Conservation (phyloP, 768 basidiomycete genomes). For the Tricholoma bakamatsutake region DNA sequence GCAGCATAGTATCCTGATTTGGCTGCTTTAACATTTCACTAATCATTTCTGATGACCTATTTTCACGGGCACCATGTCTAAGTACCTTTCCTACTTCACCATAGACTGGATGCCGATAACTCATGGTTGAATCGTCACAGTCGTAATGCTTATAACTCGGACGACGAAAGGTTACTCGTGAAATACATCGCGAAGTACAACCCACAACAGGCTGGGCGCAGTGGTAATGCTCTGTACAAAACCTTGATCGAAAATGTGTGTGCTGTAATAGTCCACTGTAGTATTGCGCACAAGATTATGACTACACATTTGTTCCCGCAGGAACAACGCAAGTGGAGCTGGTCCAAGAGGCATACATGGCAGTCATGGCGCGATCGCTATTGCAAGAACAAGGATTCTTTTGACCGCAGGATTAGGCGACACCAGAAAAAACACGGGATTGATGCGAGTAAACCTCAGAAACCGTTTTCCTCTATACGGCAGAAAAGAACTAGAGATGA, state of each 20-base stretch:
- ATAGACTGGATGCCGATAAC: background rate
- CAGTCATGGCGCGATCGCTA: conserved; percentile 66
- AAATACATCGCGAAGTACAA: conserved; percentile 47
- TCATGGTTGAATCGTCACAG: conserved; percentile 4
- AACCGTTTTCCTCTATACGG: background rate
- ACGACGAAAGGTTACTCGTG: conserved; percentile 38
- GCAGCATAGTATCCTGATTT: background rate
- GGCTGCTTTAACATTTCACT: background rate
- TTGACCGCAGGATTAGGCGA: conserved; percentile 35
- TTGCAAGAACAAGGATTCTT: conserved; percentile 33
- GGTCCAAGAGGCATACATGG: conserved; percentile 48
- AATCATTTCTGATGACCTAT: background rate
- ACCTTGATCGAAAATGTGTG: conserved; percentile 42
- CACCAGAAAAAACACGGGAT: conserved; percentile 30
- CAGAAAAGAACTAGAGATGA: background rate
- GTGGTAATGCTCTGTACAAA: conserved; percentile 40
- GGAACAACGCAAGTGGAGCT: conserved; percentile 40
- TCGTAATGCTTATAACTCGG: conserved; percentile 25
- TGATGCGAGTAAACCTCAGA: background rate
- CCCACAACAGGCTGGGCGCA: conserved; percentile 34
- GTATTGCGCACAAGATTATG: background rate
- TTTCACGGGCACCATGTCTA: conserved; percentile 1
- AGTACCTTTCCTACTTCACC: conserved; percentile 1
- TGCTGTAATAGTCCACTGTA: background rate
- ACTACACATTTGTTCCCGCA: conserved; percentile 14